Evolutionary conservation across 805 yeast genomes (phyloP).

Genomic region (Kluyveromyces dobzhanskii): DNA sequence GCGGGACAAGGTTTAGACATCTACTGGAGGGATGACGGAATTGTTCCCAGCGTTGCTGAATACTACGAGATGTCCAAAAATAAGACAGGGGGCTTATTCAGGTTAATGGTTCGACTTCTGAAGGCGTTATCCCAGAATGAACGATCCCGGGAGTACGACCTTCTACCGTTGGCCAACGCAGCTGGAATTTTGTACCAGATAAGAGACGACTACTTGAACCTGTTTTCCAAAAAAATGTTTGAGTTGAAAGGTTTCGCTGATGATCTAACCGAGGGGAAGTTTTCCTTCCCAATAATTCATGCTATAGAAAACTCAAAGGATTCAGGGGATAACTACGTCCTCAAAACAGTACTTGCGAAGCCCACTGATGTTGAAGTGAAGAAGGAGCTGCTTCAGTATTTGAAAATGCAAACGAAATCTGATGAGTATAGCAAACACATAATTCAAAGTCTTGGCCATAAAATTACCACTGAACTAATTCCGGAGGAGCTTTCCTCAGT

Average conservation of each 20-base stretch:
- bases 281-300: conserved; percentile 79
- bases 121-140: conserved; percentile 25
- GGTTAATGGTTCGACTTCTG: conserved; percentile 64
- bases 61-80: conserved; percentile 77
- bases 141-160: conserved; percentile 5
- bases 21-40: conserved; percentile 69
- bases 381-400: conserved; percentile 39
- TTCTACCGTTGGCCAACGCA: conserved; percentile 59
- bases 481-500: neutral
- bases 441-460: conserved; percentile 13
- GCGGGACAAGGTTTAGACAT: conserved; percentile 87
- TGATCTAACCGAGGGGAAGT: conserved; percentile 84
- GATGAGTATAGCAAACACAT: conserved; percentile 18
- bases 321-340: conserved; percentile 28
- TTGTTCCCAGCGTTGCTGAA: conserved; percentile 51
- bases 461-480: neutral
- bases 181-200: conserved; percentile 83
- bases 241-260: conserved; percentile 75
- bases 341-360: conserved; percentile 43
- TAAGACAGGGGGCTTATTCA: conserved; percentile 83
- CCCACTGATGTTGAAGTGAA: conserved; percentile 45
- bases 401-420: conserved; percentile 31
- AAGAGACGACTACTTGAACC: conserved; percentile 73
- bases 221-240: conserved; percentile 38
- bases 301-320: conserved; percentile 30